A percentile compares a stretch with the other conserved stretches of the same genome.
phyloP scores from a whole-genome alignment of 768 basidiomycete species.

The Chalciporus pseudorubinellus region DNA sequence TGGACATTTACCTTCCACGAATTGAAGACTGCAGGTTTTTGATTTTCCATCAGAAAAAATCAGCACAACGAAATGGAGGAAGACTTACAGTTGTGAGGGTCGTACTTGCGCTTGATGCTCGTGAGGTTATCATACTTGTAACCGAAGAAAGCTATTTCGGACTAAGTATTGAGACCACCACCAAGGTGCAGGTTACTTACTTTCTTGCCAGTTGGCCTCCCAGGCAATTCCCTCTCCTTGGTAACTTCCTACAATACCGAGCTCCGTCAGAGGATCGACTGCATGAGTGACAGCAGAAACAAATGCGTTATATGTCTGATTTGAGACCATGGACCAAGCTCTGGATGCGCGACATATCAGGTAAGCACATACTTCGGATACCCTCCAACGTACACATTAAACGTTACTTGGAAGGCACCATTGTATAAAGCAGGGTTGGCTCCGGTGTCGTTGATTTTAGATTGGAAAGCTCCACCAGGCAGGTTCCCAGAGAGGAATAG shows the following conservation, averaged over 20 bases:
- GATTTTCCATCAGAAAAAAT: no score
- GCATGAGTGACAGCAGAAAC: neutral
- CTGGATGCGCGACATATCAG: no score
- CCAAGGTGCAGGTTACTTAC: neutral
- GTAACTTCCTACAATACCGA: neutral
- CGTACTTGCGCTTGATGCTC: slow-evolving; percentile 8
- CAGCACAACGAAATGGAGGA: no score
- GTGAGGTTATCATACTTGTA: slow-evolving; percentile 1
- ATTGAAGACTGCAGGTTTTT: no score
- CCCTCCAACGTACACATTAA: slow-evolving; percentile 5
- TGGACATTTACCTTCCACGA: neutral
- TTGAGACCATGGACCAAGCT: neutral
- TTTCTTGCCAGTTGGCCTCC: neutral
- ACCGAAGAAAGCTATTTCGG: slow-evolving; percentile 1
- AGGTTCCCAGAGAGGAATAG: slow-evolving; percentile 13
- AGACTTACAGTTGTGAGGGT: slow-evolving; percentile 6
- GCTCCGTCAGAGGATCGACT: neutral
- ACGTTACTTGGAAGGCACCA: slow-evolving; percentile 15
- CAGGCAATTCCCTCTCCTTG: neutral
- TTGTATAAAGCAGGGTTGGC: slow-evolving; percentile 21
- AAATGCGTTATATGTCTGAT: neutral
- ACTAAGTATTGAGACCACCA: neutral
- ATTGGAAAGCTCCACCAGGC: slow-evolving; percentile 5
- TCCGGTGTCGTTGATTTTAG: slow-evolving; percentile 12
- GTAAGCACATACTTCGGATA: no score